Evolutionary conservation across 129 eudicot species (phyloP), one percentile per base, ranked within the genome.

Genomic region (Rutidosis leptorrhynchoides): DNA sequence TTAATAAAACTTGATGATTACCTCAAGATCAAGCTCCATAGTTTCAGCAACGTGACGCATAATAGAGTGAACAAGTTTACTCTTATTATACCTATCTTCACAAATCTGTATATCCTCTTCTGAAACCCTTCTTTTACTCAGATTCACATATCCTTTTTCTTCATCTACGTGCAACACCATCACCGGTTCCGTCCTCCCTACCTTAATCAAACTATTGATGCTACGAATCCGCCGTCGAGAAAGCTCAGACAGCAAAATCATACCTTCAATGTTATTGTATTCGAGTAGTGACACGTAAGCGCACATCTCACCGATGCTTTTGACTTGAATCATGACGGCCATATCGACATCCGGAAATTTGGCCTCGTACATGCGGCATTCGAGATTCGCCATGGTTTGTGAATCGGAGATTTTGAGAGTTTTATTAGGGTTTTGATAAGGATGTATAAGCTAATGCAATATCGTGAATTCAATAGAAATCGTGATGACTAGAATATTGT

Each of bases 21-120:
- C 98, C 96, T 91, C 98, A 16, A 91, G 84, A 76, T 92, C 96
- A 22, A 70, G 15, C 11, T 68, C 72, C 81, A 83, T 70, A 32
- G 96, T 85, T 73, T 88, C 98, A 0, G 98, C 97, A 12, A 90
- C 97, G 59, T 90, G 97, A 3, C 96, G 86, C 97, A 90, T 90
- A 71, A 90, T 90, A 1, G 97, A 90, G 69, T 90, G 97, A 21
- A 90, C 94, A 63, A 87, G 90, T 78, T 90, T 90, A 54, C 97
- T 90, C 94, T 90, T 92, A 42, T 85, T 92, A 76, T 65, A 92
- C 86, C 90, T 77, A 63, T 92, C 98, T 69, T 92, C 98, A 29
- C 98, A 92, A 46, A 67, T 79, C 78, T 75, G 84, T 59, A 92
- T 80, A 74, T 92, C 98, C 79, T 92, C 98, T 59, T 92, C 98